A percentile compares a stretch with the other conserved stretches of the same genome.
phyloP scores from a whole-genome alignment of 192 early-diverging fungal species.

The Polychytrium aggregatum region DNA sequence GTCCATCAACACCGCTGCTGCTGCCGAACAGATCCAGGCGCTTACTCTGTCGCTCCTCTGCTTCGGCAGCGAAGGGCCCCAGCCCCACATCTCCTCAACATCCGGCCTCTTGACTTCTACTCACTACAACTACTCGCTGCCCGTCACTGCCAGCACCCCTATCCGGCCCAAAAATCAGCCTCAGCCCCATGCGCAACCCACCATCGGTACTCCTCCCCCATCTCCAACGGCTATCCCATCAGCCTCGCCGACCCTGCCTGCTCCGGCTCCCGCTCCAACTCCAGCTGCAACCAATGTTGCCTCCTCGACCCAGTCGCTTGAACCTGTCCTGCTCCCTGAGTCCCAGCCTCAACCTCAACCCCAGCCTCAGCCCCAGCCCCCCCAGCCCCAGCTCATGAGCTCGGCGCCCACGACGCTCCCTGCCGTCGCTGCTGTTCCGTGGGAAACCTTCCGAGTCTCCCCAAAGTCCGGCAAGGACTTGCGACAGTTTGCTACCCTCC shows the following conservation, averaged over 20 bases:
- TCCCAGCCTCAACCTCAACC: too few relatives aligned
- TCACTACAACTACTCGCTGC: background rate
- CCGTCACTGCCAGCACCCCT: conserved; percentile 3
- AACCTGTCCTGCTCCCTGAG: too few relatives aligned
- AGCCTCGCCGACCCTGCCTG: too few relatives aligned
- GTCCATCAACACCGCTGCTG: conserved; percentile 7
- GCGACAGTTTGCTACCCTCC: conserved; percentile 7
- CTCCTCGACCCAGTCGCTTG: too few relatives aligned
- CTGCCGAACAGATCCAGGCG: conserved; percentile 5
- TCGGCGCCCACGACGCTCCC: conserved; percentile 3
- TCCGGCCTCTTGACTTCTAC: background rate
- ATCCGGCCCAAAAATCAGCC: conserved; percentile 1
- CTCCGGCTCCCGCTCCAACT: too few relatives aligned
- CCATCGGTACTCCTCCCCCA: background rate
- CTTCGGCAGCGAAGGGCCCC: conserved; percentile 2
- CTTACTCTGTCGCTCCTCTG: conserved; percentile 5
- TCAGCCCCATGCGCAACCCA: background rate
- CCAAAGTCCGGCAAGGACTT: conserved; percentile 5
- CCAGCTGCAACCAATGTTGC: too few relatives aligned
- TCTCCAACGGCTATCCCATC: background rate
- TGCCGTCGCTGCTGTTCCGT: too few relatives aligned
- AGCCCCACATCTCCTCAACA: background rate
- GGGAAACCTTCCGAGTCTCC: conserved; percentile 6
- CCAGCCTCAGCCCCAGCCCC: background rate
- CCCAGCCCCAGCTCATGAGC: background rate